Percentiles rank a stretch among this genome's conserved stretches.
phyloP scores from a whole-genome alignment of 1,284 basidiomycete genomes.

The Cystobasidiaceae sp. region DNA sequence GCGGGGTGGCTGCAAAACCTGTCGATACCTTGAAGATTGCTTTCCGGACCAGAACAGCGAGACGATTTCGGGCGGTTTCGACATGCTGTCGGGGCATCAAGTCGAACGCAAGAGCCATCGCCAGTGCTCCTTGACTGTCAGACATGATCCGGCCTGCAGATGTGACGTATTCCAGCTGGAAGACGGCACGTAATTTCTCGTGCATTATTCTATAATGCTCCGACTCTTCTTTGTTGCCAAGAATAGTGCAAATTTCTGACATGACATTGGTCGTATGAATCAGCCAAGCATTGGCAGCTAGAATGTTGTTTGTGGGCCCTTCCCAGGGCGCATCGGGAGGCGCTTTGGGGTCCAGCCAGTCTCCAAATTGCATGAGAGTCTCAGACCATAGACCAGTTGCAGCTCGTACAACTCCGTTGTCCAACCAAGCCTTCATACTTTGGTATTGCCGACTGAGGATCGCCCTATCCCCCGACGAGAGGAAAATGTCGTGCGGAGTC shows the following conservation, averaged over 20 bases:
- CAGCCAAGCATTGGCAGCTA: constrained; percentile 44
- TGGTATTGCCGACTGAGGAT: constrained; percentile 39
- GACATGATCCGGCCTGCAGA: constrained; percentile 39
- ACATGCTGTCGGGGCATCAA: constrained; percentile 35
- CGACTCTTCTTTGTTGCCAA: constrained; percentile 36
- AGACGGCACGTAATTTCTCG: constrained; percentile 30
- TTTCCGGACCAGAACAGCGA: constrained; percentile 37
- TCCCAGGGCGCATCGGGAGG: constrained; percentile 41
- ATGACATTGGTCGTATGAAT: constrained; percentile 38
- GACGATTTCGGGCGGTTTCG: constrained; percentile 31
- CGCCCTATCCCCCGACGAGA: constrained; percentile 35
- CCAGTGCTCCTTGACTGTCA: constrained; percentile 43
- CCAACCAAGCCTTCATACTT: constrained; percentile 43
- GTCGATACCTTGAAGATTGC: constrained; percentile 42
- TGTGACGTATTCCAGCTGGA: constrained; percentile 41
- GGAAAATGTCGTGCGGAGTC: constrained; percentile 42
- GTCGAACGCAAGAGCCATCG: constrained; percentile 40
- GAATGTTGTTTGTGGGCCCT: constrained; percentile 40
- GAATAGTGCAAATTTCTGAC: constrained; percentile 36
- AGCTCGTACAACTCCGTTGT: constrained; percentile 38
- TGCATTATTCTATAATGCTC: constrained; percentile 33
- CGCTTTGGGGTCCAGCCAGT: constrained; percentile 45
- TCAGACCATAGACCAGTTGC: constrained; percentile 37
- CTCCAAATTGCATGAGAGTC: constrained; percentile 36
- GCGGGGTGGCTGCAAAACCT: constrained; percentile 45